Conservation (phyloP, 768 basidiomycete genomes). For the Auricularia sp. region DNA sequence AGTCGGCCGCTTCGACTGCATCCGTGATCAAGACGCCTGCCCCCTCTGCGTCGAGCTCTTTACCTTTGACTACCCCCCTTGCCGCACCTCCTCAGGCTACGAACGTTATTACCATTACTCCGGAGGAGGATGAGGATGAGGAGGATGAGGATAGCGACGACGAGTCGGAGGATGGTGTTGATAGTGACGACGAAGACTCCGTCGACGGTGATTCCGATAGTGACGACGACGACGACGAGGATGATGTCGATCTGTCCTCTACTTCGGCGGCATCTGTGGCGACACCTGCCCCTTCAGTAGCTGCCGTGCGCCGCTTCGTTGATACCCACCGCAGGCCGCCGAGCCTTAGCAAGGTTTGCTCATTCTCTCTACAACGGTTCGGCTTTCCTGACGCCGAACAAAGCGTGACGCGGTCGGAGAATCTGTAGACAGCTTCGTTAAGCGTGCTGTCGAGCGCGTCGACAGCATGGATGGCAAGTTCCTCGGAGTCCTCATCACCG, state of each 20-base stretch:
- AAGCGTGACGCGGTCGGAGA: too few relatives aligned
- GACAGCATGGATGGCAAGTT: neutral
- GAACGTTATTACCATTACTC: slow-evolving; percentile 1
- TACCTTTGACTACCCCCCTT: slow-evolving; percentile 5
- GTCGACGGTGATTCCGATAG: slow-evolving; percentile 7
- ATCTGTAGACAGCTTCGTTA: neutral
- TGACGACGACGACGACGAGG: slow-evolving; percentile 6
- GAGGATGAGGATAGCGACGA: slow-evolving; percentile 10
- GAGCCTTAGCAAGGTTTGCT: neutral
- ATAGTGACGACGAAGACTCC: slow-evolving; percentile 11
- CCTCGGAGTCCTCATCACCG: neutral
- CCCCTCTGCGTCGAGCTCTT: slow-evolving; percentile 2
- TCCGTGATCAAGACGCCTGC: neutral
- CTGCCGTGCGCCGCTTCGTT: neutral
- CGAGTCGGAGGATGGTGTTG: neutral
- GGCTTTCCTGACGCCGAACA: too few relatives aligned
- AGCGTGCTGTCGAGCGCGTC: neutral
- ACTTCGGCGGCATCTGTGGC: too few relatives aligned
- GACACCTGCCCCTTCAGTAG: too few relatives aligned
- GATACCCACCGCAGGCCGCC: neutral
- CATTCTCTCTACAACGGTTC: too few relatives aligned
- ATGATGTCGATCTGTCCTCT: slow-evolving; percentile 4
- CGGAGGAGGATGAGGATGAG: slow-evolving; percentile 8
- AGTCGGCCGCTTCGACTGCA: slow-evolving; percentile 1
- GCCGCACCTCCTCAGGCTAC: slow-evolving; percentile 5